Percentiles rank a stretch among this genome's conserved stretches.
phyloP scores from a whole-genome alignment of 768 basidiomycete species.

The Rhodotorula taiwanensis region DNA sequence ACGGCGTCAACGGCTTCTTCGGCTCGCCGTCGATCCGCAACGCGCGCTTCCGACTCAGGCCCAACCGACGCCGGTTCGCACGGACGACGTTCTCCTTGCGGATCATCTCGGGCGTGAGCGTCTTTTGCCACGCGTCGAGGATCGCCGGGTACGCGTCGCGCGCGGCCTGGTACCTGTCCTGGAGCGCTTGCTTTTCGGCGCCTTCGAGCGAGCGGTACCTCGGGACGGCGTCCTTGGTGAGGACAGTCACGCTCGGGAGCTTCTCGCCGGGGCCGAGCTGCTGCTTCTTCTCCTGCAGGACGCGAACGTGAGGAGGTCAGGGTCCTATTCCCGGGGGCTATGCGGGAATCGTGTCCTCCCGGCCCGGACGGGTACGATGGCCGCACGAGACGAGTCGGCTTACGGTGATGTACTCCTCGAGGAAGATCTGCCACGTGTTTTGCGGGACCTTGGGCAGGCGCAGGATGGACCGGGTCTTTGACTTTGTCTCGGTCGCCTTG shows the following conservation, averaged over 20 bases:
- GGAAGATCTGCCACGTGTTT: conserved; percentile 29
- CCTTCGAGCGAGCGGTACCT: conserved; percentile 13
- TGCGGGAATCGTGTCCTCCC: background rate
- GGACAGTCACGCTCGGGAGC: background rate
- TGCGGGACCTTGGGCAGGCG: conserved; percentile 24
- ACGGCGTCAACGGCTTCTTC: conserved; percentile 21
- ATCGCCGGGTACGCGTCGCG: conserved; percentile 25
- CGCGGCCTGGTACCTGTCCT: conserved; percentile 5
- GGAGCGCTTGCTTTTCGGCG: conserved; percentile 5
- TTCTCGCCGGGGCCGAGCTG: background rate
- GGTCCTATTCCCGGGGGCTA: no score
- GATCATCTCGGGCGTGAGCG: conserved; percentile 34
- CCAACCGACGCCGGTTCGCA: conserved; percentile 8
- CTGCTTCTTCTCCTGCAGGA: conserved; percentile 13
- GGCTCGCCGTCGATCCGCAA: conserved; percentile 24
- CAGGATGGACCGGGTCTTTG: conserved; percentile 1
- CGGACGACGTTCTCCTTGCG: conserved; percentile 31
- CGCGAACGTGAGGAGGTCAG: background rate
- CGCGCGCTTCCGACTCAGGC: conserved; percentile 7
- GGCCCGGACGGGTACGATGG: background rate
- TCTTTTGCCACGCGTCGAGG: conserved; percentile 28
- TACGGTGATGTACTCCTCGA: conserved; percentile 21
- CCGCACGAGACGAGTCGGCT: background rate
- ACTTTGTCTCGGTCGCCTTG: background rate
- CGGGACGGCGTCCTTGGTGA: conserved; percentile 9